These are phyloP conservation scores for Solanum hybrid DNA, from an alignment of 305 asterid species.

Conservation along the genomic window DNA sequence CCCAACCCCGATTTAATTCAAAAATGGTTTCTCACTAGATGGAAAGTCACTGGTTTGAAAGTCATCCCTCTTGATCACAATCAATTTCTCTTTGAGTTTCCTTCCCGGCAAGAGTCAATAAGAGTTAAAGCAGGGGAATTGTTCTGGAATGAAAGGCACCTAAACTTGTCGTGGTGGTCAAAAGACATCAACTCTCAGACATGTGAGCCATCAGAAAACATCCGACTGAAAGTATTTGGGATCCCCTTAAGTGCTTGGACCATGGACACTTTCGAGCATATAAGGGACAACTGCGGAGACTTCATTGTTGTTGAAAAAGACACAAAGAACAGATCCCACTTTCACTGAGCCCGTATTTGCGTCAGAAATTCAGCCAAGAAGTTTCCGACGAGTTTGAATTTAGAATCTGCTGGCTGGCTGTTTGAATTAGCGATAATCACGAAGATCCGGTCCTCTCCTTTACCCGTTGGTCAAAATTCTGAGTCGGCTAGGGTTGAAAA, in stretches of 20 bases:
- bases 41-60: neutral
- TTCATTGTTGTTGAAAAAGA: neutral
- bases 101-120: too few species aligned
- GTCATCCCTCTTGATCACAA: neutral
- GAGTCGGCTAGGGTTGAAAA: neutral
- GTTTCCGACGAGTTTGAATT: neutral
- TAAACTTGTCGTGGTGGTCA: neutral
- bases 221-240: neutral
- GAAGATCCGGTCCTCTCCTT: neutral
- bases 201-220: neutral
- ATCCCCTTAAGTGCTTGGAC: neutral
- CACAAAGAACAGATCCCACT: neutral
- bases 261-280: neutral
- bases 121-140: neutral
- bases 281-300: neutral
- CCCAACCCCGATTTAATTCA: neutral
- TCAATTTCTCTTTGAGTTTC: neutral
- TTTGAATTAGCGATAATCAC: too few species aligned
- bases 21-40: neutral
- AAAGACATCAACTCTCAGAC: neutral
- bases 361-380: neutral
- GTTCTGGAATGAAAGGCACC: neutral
- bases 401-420: accelerated
- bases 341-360: neutral
- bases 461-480: neutral